phyloP scores from a whole-genome alignment of 306 rosid genomes.

The Prosopis cineraria region DNA sequence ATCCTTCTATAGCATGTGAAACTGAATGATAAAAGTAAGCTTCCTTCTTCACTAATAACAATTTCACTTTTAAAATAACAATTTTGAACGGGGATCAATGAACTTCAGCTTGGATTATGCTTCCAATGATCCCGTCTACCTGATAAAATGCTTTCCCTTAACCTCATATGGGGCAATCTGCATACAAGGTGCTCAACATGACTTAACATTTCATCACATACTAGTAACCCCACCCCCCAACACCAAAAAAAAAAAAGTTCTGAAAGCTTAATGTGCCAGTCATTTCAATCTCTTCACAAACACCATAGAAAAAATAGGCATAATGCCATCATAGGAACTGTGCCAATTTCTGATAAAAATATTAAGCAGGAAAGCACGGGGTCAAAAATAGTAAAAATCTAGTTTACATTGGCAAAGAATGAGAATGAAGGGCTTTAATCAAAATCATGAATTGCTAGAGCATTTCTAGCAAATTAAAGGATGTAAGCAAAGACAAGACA shows the following conservation, averaged over 20 bases:
- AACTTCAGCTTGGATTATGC: slow-evolving; percentile 24
- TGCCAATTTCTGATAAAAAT: not conserved
- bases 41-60: not conserved
- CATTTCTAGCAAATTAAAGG: slow-evolving; percentile 24
- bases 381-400: slow-evolving; percentile 7
- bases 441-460: slow-evolving; percentile 18
- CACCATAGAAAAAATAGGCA: slow-evolving; percentile 18
- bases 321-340: slow-evolving; percentile 4
- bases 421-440: slow-evolving; percentile 24
- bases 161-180: slow-evolving; percentile 25
- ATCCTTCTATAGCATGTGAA: not conserved
- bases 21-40: not conserved
- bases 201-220: not conserved
- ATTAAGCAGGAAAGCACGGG: slow-evolving; percentile 4
- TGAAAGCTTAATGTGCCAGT: not conserved
- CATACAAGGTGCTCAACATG: slow-evolving; percentile 6
- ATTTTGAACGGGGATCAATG: not conserved
- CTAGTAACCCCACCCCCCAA: no score
- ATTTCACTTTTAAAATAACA: not conserved
- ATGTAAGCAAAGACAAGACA: slow-evolving; percentile 30
- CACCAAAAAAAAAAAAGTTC: slow-evolving; percentile 7
- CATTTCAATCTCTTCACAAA: not conserved
- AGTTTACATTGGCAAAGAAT: slow-evolving; percentile 22
- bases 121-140: slow-evolving; percentile 9
- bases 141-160: slow-evolving; percentile 18